These are phyloP conservation scores for Candida palmyrensis DNA, from an alignment of 805 yeast species.

Conservation along the genomic window DNA sequence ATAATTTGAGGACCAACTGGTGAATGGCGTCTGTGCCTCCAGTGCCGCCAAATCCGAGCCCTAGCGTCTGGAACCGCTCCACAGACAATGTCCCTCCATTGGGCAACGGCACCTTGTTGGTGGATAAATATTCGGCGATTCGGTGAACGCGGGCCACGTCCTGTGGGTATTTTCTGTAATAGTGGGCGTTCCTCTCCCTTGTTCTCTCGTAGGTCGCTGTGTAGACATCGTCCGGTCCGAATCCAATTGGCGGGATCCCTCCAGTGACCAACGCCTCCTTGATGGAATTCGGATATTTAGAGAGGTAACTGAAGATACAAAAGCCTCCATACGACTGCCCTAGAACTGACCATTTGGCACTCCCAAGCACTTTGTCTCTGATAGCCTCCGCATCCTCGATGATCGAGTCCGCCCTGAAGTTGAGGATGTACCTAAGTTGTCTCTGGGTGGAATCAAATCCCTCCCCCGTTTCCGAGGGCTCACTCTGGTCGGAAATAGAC, in stretches of 20 bases:
- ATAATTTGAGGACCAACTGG: slow-evolving; percentile 34
- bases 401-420: slow-evolving; percentile 51
- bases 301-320: slow-evolving; percentile 44
- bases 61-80: slow-evolving; percentile 50
- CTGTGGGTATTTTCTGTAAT: slow-evolving; percentile 44
- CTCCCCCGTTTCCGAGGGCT: slow-evolving; percentile 17
- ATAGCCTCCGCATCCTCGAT: slow-evolving; percentile 47
- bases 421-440: slow-evolving; percentile 35
- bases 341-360: slow-evolving; percentile 43
- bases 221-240: slow-evolving; percentile 44
- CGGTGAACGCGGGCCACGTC: slow-evolving; percentile 35
- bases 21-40: slow-evolving; percentile 50
- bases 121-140: slow-evolving; percentile 29
- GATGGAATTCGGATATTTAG: slow-evolving; percentile 38
- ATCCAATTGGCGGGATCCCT: slow-evolving; percentile 52
- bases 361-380: slow-evolving; percentile 30
- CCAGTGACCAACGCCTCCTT: slow-evolving; percentile 47
- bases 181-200: slow-evolving; percentile 42
- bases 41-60: slow-evolving; percentile 44
- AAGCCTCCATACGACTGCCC: slow-evolving; percentile 60
- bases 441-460: slow-evolving; percentile 7
- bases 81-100: slow-evolving; percentile 46
- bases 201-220: slow-evolving; percentile 43
- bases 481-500: too few relatives aligned
- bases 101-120: slow-evolving; percentile 35